Evolutionary conservation across 192 early-diverging fungal species (phyloP).

Genomic region (Ambispora gerdemannii): DNA sequence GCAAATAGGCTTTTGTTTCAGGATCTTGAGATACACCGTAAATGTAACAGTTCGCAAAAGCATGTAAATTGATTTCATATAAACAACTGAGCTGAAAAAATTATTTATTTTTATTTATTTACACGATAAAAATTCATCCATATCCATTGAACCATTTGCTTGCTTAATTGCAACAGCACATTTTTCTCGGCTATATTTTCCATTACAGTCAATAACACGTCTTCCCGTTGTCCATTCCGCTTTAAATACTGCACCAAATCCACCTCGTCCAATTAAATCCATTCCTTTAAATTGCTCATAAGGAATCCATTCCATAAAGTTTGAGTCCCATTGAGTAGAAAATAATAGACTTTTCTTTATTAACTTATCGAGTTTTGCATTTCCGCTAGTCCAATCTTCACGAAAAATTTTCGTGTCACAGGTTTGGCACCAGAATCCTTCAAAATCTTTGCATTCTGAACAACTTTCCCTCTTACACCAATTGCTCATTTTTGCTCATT

Average conservation of each 20-base stretch:
- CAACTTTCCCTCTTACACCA: no score
- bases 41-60: neutral
- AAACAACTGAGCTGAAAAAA: neutral
- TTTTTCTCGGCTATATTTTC: neutral
- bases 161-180: neutral
- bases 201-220: neutral
- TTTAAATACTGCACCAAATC: neutral
- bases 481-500: no score
- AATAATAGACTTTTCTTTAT: no score
- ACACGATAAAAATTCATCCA: neutral
- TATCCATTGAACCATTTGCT: neutral
- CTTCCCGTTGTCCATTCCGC: neutral
- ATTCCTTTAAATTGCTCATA: neutral
- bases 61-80: neutral
- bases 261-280: neutral
- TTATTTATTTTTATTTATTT: neutral
- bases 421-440: no score
- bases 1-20: neutral
- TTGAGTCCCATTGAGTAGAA: no score
- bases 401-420: no score
- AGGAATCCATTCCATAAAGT: conserved; percentile 15
- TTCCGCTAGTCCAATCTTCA: no score
- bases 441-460: no score
- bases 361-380: no score
- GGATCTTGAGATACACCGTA: neutral